A percentile compares a stretch with the other conserved stretches of the same genome.
Evolutionary conservation across 345 rosid genomes (phyloP).

Genomic region (Hibiscus trionum): DNA sequence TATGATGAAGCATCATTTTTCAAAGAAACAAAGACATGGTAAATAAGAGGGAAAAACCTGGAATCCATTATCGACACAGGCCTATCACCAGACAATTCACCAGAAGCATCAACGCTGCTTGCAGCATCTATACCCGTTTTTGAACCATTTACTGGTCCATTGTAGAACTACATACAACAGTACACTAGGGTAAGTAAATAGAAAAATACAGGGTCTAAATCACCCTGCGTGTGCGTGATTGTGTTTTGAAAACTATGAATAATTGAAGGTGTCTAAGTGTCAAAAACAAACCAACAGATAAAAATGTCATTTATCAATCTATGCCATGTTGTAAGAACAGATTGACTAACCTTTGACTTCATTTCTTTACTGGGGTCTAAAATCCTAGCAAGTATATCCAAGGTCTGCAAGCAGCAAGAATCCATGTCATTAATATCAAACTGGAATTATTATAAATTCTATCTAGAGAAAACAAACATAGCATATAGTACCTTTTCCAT

Average conservation of each 20-base stretch:
- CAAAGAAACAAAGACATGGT: background rate
- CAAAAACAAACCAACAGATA: background rate
- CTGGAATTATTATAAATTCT: conserved; percentile 9
- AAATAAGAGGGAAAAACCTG: conserved; percentile 27
- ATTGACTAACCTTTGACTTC: conserved; percentile 60
- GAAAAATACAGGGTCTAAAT: background rate
- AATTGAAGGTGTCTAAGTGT: background rate
- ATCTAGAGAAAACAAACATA: background rate
- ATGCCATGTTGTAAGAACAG: conserved; percentile 9
- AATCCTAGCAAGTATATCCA: conserved; percentile 60
- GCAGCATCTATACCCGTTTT: conserved; percentile 21
- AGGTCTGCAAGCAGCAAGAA: conserved; percentile 41
- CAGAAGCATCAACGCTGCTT: conserved; percentile 13
- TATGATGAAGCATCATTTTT: background rate
- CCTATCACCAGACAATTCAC: conserved; percentile 14
- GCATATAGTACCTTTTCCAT: conserved; percentile 50
- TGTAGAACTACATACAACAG: conserved; percentile 41
- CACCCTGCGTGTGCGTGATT: background rate
- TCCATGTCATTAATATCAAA: conserved; percentile 3
- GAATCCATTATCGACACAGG: conserved; percentile 17
- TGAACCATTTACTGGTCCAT: conserved; percentile 49
- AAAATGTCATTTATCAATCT: background rate
- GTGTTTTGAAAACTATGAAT: background rate
- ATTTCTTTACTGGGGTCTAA: conserved; percentile 70
- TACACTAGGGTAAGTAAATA: conserved; percentile 15